A percentile compares a stretch with the other conserved stretches of the same genome.
These are phyloP conservation scores for Lablab purpureus DNA, from an alignment of 306 rosid species.

Conservation along the genomic window DNA sequence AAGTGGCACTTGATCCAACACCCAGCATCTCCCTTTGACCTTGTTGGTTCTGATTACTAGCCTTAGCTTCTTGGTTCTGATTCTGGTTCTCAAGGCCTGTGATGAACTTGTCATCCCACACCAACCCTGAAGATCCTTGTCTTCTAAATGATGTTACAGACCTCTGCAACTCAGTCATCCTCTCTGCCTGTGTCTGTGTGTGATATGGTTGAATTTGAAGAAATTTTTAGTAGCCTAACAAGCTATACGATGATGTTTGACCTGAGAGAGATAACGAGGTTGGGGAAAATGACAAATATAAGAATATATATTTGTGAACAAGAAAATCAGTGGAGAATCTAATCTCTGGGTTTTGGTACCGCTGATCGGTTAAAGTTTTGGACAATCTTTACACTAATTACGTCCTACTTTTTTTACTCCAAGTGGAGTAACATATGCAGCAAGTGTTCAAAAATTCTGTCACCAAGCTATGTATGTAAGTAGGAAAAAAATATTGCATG, in stretches of 20 bases:
- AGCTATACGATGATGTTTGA: slow-evolving; percentile 38
- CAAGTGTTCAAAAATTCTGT: background rate
- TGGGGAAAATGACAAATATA: slow-evolving; percentile 42
- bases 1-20: slow-evolving; percentile 35
- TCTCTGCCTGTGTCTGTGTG: slow-evolving; percentile 18
- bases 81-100: slow-evolving; percentile 23
- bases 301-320: background rate
- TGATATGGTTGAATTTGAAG: slow-evolving; percentile 13
- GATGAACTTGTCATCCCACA: slow-evolving; percentile 72
- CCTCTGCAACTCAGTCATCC: slow-evolving; percentile 65
- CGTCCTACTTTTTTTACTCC: background rate
- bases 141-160: slow-evolving; percentile 79
- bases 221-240: slow-evolving; percentile 4
- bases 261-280: slow-evolving; percentile 28
- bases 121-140: slow-evolving; percentile 79
- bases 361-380: slow-evolving; percentile 10
- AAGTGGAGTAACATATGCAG: slow-evolving; percentile 10
- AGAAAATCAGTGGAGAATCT: slow-evolving; percentile 37
- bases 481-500: background rate
- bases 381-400: background rate
- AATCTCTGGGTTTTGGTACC: background rate
- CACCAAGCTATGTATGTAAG: background rate
- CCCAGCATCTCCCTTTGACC: background rate
- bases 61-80: background rate
- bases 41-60: slow-evolving; percentile 23